Base-by-base conservation (phyloP, 73 alveolate species). In the Paramecium caudatum region DNA sequence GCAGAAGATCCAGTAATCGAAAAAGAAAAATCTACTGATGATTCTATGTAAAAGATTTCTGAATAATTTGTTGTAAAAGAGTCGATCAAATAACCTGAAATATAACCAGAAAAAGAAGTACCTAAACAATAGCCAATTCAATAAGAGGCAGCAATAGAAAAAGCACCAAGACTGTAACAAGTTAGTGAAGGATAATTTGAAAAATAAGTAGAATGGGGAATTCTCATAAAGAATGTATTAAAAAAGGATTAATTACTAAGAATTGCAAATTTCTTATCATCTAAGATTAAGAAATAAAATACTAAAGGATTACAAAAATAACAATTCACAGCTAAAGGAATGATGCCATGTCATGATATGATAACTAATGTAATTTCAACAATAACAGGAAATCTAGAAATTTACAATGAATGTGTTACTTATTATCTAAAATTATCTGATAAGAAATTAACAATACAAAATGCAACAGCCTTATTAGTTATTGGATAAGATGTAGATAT, bases 181-280 rank as follows among this genome's bases (percentile, higher is more conserved):
- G n/a, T 43, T 55, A 5, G 23, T 7, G 80, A 55, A 9, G 12
- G 43, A 10, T 55, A 17, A 19, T 55, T 55, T 4, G 80, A 55
- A 55, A 55, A 55, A 10, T 21, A 55, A 55, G 10, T 55, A 10
- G 80, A 55, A 55, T 55, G 80, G 80, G 80, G 80, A 1, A 55
- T 55, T 8, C 80, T 55, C 0, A 55, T 55, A 23, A 55, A 55
- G 9, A 23, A 55, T 55, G 80, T 55, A 0, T 7, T 55, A 55
- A 55, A 55, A 23, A 55, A 21, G 7, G 80, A 55, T 55, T 7
- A 55, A 23, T 12, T 55, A 8, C 13, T 55, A 4, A 55, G 80
- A 55, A 55, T 55, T 16, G 80, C 80, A 1, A 55, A 55, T 55
- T 55, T 55, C 80, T 23, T 55, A 55, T 55, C 41, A 7, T 12